phyloP scores from a whole-genome alignment of 2,329 filamentous ascomycete genomes.

The Fusarium drepaniforme region DNA sequence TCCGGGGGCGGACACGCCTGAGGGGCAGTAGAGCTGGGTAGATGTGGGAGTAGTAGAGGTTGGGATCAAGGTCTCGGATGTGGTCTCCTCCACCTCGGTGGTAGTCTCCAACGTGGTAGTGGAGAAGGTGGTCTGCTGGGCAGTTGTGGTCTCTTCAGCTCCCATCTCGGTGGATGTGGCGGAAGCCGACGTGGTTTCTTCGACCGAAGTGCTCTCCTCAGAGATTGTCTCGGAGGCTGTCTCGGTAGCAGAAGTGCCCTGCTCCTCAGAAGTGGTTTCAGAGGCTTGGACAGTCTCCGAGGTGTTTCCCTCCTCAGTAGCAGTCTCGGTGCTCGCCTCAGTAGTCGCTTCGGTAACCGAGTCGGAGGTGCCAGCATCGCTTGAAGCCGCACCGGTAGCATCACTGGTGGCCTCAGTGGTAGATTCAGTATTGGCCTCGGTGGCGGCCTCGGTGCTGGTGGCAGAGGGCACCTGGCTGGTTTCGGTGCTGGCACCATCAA shows the following conservation, averaged over 20 bases:
- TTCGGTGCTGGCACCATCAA: background rate
- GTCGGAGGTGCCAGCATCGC: background rate
- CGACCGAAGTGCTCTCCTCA: background rate
- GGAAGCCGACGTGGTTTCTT: background rate
- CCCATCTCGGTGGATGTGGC: background rate
- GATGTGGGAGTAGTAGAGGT: background rate
- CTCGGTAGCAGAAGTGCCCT: background rate
- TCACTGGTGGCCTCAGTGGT: background rate
- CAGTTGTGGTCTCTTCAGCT: background rate
- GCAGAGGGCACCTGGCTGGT: background rate
- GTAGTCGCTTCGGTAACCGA: background rate
- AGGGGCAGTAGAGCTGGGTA: background rate
- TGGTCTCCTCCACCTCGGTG: background rate
- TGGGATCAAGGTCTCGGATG: background rate
- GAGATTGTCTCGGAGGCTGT: background rate
- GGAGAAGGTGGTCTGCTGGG: background rate
- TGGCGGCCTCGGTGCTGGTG: background rate
- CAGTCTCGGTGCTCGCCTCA: background rate
- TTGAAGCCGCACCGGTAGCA: background rate
- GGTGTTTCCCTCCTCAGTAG: background rate
- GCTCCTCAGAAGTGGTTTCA: background rate
- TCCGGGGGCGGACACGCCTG: background rate
- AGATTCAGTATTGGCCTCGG: background rate
- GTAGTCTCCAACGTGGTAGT: background rate
- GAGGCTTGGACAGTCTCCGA: background rate